Evolutionary conservation across 805 yeast species (phyloP).

Genomic region (Jamesozyma jinghongensis): DNA sequence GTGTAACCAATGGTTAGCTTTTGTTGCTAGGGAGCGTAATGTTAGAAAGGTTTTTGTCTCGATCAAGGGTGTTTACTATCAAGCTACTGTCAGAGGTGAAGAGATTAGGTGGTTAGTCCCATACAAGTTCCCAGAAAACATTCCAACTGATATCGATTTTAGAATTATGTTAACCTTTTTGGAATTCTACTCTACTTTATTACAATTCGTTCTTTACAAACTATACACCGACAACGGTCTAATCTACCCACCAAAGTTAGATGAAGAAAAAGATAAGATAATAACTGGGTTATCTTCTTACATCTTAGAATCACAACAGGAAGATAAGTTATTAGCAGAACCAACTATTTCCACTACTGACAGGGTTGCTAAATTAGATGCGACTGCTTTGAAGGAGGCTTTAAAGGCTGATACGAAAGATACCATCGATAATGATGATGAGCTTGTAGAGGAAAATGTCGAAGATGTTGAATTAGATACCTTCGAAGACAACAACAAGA

Average conservation of each 20-base stretch:
- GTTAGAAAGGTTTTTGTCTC: slow-evolving; percentile 88
- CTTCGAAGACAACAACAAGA: slow-evolving; percentile 55
- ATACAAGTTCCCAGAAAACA: slow-evolving; percentile 90
- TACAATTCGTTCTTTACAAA: slow-evolving; percentile 80
- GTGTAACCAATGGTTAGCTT: slow-evolving; percentile 94
- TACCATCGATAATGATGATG: slow-evolving; percentile 32
- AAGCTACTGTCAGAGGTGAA: slow-evolving; percentile 83
- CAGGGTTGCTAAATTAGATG: slow-evolving; percentile 29
- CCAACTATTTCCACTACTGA: slow-evolving; percentile 8
- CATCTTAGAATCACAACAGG: slow-evolving; percentile 49
- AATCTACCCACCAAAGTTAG: slow-evolving; percentile 85
- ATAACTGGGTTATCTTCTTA: slow-evolving; percentile 85
- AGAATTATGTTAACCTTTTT: slow-evolving; percentile 93
- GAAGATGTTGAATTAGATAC: slow-evolving; percentile 53
- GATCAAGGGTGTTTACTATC: slow-evolving; percentile 94
- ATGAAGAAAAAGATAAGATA: slow-evolving; percentile 62
- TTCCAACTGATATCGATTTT: slow-evolving; percentile 91
- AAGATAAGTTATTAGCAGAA: slow-evolving; percentile 22
- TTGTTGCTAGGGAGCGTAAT: slow-evolving; percentile 72
- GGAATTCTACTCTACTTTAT: slow-evolving; percentile 87
- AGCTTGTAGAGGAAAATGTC: slow-evolving; percentile 33
- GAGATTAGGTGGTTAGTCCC: slow-evolving; percentile 95
- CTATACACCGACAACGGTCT: slow-evolving; percentile 78
- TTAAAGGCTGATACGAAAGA: slow-evolving; percentile 33
- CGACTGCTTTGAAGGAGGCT: slow-evolving; percentile 48